Base-by-base conservation (phyloP, 169 alveolate genomes). In the Miamiensis avidus region DNA sequence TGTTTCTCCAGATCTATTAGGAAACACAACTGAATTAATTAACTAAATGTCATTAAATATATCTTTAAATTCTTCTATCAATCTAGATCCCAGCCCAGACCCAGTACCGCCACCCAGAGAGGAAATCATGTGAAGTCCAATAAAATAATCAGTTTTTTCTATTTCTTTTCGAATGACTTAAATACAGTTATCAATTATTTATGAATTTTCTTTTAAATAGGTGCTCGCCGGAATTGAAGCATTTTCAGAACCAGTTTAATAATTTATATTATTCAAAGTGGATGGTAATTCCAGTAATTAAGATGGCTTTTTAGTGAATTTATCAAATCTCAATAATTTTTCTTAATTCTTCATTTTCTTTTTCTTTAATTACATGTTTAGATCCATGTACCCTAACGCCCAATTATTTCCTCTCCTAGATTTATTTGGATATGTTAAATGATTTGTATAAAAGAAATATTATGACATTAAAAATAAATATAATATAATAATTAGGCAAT, bases 81-180 rank as follows among this genome's bases (percentile, higher is more conserved):
- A 64, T 76, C 95, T 81, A 31, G 94, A 89, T 16, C 96, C 96
- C 27, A 93, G 87, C 16, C 96, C 96, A 65, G 93, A 85, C 11
- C 96, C 96, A 73, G 96, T 93, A 27, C 96, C 96, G 25, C 96
- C 96, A 34, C 94, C 96, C 29, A 90, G 33, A 29, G 89, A 74
- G 81, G 85, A 88, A 0, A 88, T 84, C 86, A 91, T 82, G 20
- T 88, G 81, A 72, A 84, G 78, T 33, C 96, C 94, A 72, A 90
- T 75, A 78, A 88, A 93, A 86, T 87, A 91, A 83, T 93, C 96
- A 28, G 93, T 79, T 65, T 88, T 88, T 83, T 93, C 96, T 30
- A 89, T 92, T 81, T 93, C 96, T 74, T 83, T 89, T 81, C 96
- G 83, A n/a, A 89, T 73, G 28, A 87, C 84, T 31, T 93, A 93